Conservation (phyloP, 768 basidiomycete genomes). For the Cystofilobasidium ferigula region DNA sequence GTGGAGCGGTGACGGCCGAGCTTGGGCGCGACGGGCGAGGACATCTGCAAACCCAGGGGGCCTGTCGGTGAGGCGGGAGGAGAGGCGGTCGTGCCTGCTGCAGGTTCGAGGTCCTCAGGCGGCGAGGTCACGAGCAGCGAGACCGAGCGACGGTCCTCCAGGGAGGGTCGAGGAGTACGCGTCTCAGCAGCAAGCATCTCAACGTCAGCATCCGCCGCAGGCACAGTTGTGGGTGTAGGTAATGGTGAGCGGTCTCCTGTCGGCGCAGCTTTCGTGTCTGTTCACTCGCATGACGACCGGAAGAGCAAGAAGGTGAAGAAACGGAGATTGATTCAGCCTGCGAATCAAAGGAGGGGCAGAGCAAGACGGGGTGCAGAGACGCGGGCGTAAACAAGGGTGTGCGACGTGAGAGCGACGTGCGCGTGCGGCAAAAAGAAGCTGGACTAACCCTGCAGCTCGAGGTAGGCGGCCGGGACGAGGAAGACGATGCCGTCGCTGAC, state of each 20-base stretch:
- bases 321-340: slow-evolving; percentile 21
- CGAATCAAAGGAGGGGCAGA: slow-evolving; percentile 43
- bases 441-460: slow-evolving; percentile 81
- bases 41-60: no score
- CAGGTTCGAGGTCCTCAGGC: not conserved
- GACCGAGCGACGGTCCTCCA: not conserved
- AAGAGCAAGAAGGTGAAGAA: slow-evolving; percentile 31
- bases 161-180: no score
- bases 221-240: no score
- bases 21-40: no score
- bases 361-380: no score
- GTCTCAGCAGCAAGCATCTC: no score
- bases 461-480: slow-evolving; percentile 82
- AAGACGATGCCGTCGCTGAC: slow-evolving; percentile 75
- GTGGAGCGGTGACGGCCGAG: no score
- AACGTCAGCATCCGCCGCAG: no score
- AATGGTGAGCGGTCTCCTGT: no score
- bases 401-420: slow-evolving; percentile 27
- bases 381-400: slow-evolving; percentile 29
- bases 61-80: not conserved
- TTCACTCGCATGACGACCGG: slow-evolving; percentile 42
- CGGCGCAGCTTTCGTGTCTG: no score
- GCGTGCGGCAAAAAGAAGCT: not conserved
- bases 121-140: not conserved
- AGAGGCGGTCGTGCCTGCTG: not conserved